Percentiles rank a stretch among this genome's conserved stretches.
Conservation (phyloP, 257 asterid species). For the Solanum clarkiae region DNA sequence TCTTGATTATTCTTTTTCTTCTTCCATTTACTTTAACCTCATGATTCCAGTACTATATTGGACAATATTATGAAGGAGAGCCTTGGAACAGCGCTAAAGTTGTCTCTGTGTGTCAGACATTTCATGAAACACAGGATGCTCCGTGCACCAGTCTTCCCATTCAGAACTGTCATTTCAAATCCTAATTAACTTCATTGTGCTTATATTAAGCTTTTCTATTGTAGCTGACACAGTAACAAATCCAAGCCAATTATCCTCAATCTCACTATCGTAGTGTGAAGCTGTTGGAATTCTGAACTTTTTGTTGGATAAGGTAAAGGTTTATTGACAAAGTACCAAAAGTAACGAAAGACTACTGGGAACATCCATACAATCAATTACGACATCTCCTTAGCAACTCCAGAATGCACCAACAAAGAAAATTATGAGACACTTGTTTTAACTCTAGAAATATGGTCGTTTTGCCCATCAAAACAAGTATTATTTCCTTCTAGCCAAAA, state of each 20-base stretch:
- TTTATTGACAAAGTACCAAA: too few species aligned
- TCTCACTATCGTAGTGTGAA: not conserved
- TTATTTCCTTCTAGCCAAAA: not conserved
- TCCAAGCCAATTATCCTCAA: not conserved
- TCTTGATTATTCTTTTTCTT: not conserved
- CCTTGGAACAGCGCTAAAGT: not conserved
- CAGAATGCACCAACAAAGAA: not conserved
- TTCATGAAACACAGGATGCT: too few species aligned
- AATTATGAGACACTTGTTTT: not conserved
- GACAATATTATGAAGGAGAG: not conserved
- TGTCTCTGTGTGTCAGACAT: not conserved
- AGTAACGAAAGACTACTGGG: too few species aligned
- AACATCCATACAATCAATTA: not conserved
- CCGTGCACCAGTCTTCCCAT: not conserved
- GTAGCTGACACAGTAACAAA: not conserved
- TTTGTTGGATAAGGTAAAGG: too few species aligned
- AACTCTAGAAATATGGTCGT: not conserved
- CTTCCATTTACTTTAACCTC: not conserved
- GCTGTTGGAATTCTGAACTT: not conserved
- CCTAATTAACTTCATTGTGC: not conserved
- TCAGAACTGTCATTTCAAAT: not conserved
- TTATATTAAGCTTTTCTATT: not conserved
- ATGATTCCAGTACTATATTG: not conserved
- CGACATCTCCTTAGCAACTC: not conserved
- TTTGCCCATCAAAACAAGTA: not conserved